phyloP scores from a whole-genome alignment of 1,284 basidiomycete species.

The Naganishia albida region DNA sequence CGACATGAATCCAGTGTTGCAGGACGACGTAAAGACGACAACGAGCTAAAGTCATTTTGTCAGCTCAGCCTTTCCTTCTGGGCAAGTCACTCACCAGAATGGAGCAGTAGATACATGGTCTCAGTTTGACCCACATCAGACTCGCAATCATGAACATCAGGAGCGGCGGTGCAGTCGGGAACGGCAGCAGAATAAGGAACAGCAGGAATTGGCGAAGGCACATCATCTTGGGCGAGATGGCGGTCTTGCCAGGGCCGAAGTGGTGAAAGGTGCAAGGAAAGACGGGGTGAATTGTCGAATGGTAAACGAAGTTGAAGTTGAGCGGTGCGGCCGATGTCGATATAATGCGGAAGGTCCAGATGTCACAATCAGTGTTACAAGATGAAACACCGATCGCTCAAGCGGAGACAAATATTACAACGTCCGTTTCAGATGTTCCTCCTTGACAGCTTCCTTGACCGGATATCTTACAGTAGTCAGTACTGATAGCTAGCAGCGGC shows the following conservation, averaged over 20 bases:
- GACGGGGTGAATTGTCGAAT: no score
- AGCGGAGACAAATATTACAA: background rate
- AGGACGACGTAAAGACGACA: slow-evolving; percentile 27
- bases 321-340: no score
- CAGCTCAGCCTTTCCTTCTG: background rate
- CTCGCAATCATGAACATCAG: slow-evolving; percentile 30
- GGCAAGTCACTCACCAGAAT: slow-evolving; percentile 25
- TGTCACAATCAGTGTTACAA: background rate
- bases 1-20: slow-evolving; percentile 26
- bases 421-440: no score
- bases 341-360: background rate
- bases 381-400: background rate
- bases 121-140: slow-evolving; percentile 32
- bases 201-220: slow-evolving; percentile 32
- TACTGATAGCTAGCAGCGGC: no score
- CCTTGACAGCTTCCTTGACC: no score
- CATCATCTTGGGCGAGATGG: slow-evolving; percentile 33
- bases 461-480: no score
- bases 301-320: no score
- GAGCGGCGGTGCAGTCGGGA: slow-evolving; percentile 26
- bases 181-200: slow-evolving; percentile 34
- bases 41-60: slow-evolving; percentile 19
- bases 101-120: slow-evolving; percentile 32
- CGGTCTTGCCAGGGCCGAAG: no score
- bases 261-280: no score